These are phyloP conservation scores for Boletus coccyginus DNA, from an alignment of 768 basidiomycete genomes.

Conservation along the genomic window DNA sequence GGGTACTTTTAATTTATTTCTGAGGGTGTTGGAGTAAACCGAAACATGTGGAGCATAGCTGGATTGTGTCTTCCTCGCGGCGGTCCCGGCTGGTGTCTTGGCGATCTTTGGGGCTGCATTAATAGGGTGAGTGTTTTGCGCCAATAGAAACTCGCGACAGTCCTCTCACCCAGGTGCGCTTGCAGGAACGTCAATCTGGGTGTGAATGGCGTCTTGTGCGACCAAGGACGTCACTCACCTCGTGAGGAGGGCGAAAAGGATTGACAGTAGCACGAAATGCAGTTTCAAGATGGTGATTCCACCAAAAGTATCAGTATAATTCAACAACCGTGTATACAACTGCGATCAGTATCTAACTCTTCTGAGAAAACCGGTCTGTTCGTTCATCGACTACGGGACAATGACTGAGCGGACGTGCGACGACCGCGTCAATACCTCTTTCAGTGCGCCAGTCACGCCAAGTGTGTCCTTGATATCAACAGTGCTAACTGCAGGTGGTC, in stretches of 20 bases:
- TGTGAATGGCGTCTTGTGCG: neutral
- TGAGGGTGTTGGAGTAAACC: neutral
- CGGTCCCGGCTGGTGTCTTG: conserved; percentile 9
- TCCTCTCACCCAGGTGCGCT: neutral
- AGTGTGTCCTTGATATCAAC: conserved; percentile 21
- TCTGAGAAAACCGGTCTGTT: neutral
- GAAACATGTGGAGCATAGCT: conserved; percentile 1
- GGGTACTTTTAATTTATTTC: neutral
- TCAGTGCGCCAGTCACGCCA: conserved; percentile 20
- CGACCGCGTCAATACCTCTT: conserved; percentile 26
- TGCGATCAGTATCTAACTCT: neutral
- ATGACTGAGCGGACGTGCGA: conserved; percentile 30
- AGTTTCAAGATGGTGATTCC: neutral
- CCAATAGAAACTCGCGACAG: neutral
- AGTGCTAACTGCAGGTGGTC: conserved; percentile 24
- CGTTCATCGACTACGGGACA: conserved; percentile 13
- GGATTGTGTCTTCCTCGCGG: conserved; percentile 12
- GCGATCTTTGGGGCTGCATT: conserved; percentile 7
- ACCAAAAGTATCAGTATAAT: neutral
- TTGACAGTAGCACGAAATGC: neutral
- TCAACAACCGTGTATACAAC: neutral
- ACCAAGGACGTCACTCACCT: neutral
- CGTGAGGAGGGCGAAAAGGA: neutral
- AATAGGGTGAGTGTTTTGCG: conserved; percentile 3
- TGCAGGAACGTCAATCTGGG: conserved; percentile 8